Percentiles rank a stretch among this genome's conserved stretches.
Evolutionary conservation across 768 basidiomycete species (phyloP).

Genomic region (Serendipita vermifera): DNA sequence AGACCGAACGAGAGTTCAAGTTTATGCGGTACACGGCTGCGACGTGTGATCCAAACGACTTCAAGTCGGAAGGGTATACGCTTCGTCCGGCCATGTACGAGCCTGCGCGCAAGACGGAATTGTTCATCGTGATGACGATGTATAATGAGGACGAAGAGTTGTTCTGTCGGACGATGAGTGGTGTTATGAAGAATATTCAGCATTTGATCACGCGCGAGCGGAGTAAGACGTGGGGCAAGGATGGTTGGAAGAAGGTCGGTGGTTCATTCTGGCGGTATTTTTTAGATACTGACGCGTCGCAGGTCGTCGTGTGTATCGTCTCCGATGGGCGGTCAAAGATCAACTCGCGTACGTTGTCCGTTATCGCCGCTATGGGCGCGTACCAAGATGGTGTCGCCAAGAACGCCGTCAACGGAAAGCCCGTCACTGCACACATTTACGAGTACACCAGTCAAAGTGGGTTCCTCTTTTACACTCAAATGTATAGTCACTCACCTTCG

Average conservation of each 20-base stretch:
- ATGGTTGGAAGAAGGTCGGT: conserved; percentile 21
- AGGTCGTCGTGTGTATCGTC: conserved; percentile 20
- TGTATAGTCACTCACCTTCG: conserved; percentile 7
- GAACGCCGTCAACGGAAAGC: conserved; percentile 56
- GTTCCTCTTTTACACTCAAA: background rate
- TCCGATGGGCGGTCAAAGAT: conserved; percentile 20
- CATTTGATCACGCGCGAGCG: conserved; percentile 20
- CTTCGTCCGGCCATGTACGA: conserved; percentile 86
- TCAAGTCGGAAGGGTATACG: conserved; percentile 67
- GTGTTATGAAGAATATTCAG: conserved; percentile 23
- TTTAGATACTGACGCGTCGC: conserved; percentile 1
- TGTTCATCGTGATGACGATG: conserved; percentile 98
- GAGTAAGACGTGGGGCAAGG: conserved; percentile 19
- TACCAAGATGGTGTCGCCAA: conserved; percentile 28
- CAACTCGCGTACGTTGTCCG: conserved; percentile 14
- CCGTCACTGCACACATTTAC: conserved; percentile 64
- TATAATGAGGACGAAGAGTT: conserved; percentile 61
- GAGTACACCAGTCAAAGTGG: conserved; percentile 34
- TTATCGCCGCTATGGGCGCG: background rate
- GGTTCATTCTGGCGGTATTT: too few species aligned
- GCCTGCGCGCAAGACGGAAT: conserved; percentile 77
- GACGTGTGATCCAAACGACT: conserved; percentile 93
- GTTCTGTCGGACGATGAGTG: conserved; percentile 17
- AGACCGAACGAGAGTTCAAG: conserved; percentile 79
- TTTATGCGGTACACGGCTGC: conserved; percentile 95